A percentile compares a stretch with the other conserved stretches of the same genome.
Evolutionary conservation across 371 early-diverging fungal species (phyloP).

Genomic region (Mortierella sp.): DNA sequence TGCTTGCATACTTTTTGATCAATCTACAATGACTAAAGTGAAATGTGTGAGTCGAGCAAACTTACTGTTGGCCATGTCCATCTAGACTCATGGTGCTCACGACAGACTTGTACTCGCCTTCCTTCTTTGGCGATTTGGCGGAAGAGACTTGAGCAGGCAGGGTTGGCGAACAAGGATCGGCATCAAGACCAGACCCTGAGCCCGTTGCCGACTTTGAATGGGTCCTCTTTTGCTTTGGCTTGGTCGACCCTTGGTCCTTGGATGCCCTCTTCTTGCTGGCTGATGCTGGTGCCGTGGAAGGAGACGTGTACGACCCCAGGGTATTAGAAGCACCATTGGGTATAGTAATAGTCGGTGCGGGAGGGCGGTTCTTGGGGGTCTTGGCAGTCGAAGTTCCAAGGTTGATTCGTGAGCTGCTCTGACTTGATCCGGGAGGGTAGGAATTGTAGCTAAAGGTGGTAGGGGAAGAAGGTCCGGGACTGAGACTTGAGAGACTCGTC

Average conservation of each 20-base stretch:
- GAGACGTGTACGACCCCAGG: not conserved
- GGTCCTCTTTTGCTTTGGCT: conserved; percentile 13
- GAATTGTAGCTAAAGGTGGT: not conserved
- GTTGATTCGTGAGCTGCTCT: too few relatives aligned
- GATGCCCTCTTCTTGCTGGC: conserved; percentile 11
- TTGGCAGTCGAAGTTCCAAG: not conserved
- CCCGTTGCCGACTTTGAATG: not conserved
- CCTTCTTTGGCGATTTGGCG: not conserved
- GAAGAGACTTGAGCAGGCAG: not conserved
- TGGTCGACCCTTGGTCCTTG: conserved; percentile 18
- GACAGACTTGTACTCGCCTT: conserved; percentile 17
- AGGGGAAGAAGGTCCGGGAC: conserved; percentile 26
- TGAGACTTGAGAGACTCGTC: conserved; percentile 18
- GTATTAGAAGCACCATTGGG: not conserved
- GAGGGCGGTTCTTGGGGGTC: not conserved
- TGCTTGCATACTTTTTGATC: not conserved
- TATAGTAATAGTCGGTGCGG: not conserved
- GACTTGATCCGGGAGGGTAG: too few relatives aligned
- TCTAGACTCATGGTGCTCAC: conserved; percentile 36
- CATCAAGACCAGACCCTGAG: not conserved
- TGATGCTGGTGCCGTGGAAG: not conserved
- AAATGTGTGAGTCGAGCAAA: not conserved
- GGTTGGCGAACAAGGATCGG: not conserved
- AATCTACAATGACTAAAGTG: not conserved
- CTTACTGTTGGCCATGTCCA: conserved; percentile 50